phyloP scores from a whole-genome alignment of 305 asterid species.

The Solanum hybrid region DNA sequence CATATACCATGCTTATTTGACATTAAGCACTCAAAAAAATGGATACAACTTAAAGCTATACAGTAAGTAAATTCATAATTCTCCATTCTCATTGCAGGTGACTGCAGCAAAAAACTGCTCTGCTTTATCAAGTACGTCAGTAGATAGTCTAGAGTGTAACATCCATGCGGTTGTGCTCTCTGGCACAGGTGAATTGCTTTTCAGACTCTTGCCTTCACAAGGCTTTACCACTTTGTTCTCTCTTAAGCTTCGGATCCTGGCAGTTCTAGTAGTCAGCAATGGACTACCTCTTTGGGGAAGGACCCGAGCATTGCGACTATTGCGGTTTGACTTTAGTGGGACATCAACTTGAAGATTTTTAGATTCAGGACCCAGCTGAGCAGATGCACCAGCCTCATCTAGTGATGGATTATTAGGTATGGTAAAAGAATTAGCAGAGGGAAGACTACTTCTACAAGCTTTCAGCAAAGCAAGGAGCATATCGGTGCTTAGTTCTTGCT shows the following conservation, averaged over 20 bases:
- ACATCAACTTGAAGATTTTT: conserved; percentile 42
- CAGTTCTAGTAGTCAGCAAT: conserved; percentile 22
- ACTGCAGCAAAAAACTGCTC: conserved; percentile 68
- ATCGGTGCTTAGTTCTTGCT: conserved; percentile 95
- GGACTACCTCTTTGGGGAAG: conserved; percentile 38
- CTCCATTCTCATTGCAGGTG: conserved; percentile 14
- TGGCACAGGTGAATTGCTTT: conserved; percentile 28
- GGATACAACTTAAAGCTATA: neutral
- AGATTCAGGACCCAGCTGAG: conserved; percentile 32
- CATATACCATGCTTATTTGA: neutral
- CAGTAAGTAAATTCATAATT: neutral
- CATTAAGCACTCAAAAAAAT: conserved; percentile 3
- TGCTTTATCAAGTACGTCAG: conserved; percentile 58
- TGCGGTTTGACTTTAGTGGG: conserved; percentile 37
- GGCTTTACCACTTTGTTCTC: conserved; percentile 48
- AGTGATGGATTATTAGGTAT: conserved; percentile 17
- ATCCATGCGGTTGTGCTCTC: conserved; percentile 33
- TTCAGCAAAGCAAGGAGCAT: conserved; percentile 86
- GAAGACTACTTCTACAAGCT: conserved; percentile 50
- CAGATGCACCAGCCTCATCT: conserved; percentile 38
- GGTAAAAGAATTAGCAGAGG: conserved; percentile 10
- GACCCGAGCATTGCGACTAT: conserved; percentile 32
- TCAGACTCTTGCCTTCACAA: conserved; percentile 46
- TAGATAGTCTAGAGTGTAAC: conserved; percentile 74
- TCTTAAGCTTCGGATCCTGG: conserved; percentile 44